Conservation (phyloP, 352 stramenopile species). For the Phytophthora melonis region DNA sequence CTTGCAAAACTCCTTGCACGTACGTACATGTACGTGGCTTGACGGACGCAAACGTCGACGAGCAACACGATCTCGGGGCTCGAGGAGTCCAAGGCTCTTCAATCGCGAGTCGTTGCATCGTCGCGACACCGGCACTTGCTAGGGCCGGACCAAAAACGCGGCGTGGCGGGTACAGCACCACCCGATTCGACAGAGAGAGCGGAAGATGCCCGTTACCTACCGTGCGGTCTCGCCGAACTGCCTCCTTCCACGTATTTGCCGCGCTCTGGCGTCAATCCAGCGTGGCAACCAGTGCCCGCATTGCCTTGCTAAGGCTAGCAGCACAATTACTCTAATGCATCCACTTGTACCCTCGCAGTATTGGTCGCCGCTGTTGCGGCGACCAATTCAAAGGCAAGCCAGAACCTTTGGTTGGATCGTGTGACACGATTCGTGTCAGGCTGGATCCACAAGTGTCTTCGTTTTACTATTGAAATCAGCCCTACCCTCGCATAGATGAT, state of each 20-base stretch:
- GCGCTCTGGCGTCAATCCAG: neutral
- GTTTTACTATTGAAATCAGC: slow-evolving; percentile 28
- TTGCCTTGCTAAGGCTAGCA: neutral
- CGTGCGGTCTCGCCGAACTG: slow-evolving; percentile 1
- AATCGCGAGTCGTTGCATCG: slow-evolving; percentile 32
- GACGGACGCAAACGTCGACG: too few species aligned
- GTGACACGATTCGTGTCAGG: too few species aligned
- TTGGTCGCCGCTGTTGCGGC: too few species aligned
- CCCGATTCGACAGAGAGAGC: slow-evolving; percentile 35
- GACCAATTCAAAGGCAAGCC: neutral
- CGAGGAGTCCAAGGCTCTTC: neutral
- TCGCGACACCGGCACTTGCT: slow-evolving; percentile 20
- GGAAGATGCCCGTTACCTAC: slow-evolving; percentile 34
- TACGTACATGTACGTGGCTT: too few species aligned
- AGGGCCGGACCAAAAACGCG: slow-evolving; percentile 39
- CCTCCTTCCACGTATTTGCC: neutral
- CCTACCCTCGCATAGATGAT: slow-evolving; percentile 35
- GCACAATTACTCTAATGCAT: too few species aligned
- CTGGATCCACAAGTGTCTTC: slow-evolving; percentile 15
- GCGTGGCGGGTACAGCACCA: slow-evolving; percentile 29
- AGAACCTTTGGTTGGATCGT: too few species aligned
- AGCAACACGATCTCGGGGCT: too few species aligned
- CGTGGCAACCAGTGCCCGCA: neutral
- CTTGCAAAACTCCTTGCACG: too few species aligned
- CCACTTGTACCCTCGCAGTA: too few species aligned